Evolutionary conservation across 768 basidiomycete genomes (phyloP).

Genomic region (Pleurotus pulmonarius): DNA sequence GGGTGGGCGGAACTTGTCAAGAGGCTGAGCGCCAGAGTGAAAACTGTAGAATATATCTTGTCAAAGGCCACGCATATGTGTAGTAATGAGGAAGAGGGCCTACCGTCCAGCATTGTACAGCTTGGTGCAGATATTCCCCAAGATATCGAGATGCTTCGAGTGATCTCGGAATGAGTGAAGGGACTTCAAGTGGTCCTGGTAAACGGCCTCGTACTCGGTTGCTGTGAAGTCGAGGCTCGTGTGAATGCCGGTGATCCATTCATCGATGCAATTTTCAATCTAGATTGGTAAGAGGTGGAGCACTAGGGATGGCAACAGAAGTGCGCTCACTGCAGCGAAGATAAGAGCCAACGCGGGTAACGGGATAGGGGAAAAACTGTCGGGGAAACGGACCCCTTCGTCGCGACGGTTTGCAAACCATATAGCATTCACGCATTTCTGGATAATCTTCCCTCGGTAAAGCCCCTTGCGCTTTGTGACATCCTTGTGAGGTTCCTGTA

Average conservation of each 20-base stretch:
- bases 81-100: too few species aligned
- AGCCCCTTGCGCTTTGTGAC: constrained; percentile 11
- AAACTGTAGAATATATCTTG: too few species aligned
- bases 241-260: constrained; percentile 16
- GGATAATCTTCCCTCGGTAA: constrained; percentile 13
- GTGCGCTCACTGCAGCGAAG: constrained; percentile 5
- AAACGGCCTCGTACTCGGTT: constrained; percentile 13
- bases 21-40: too few species aligned
- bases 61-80: too few species aligned
- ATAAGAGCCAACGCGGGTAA: constrained; percentile 12
- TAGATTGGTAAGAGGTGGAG: not conserved
- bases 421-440: constrained; percentile 15
- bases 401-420: constrained; percentile 18
- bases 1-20: too few species aligned
- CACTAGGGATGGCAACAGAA: not conserved
- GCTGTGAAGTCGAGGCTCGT: constrained; percentile 13
- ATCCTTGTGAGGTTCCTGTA: constrained; percentile 3
- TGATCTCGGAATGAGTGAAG: constrained; percentile 12
- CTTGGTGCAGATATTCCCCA: not conserved
- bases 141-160: not conserved
- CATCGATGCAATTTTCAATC: constrained; percentile 18
- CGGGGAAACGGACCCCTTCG: constrained; percentile 13
- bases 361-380: constrained; percentile 15
- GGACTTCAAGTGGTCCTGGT: constrained; percentile 10
- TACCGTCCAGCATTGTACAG: constrained; percentile 12